Base-by-base conservation (phyloP, 257 asterid species). In the Nicotiana obtusifolia region DNA sequence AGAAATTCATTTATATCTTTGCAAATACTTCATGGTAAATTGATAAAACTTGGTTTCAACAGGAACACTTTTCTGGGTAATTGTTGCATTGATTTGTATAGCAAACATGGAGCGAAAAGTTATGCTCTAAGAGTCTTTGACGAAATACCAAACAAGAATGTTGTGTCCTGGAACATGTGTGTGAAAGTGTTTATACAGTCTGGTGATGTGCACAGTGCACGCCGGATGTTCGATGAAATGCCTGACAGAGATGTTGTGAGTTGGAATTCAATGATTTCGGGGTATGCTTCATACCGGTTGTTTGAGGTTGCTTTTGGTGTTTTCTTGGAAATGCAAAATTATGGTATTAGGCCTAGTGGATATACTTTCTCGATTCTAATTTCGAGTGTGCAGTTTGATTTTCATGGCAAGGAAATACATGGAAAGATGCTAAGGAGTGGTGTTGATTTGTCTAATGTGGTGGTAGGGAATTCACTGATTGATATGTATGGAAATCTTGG, bases 401-500 rank as follows among this genome's bases (percentile, higher is more conserved):
- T 49, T 64, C 77, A 81, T 85, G 97, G 90, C 68, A 93, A 89
- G 91, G 90, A 93, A 87, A 85, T 90, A 82, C 97, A 91, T 68
- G 88, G 91, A 81, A 83, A 82, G 66, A 84, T 91, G 85, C 7
- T 86, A 53, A 90, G 91, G 77, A 85, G 82, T 84, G 87, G 91
- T 79, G 88, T 85, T 37, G 87, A 35, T 87, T 76, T 37, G 76
- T 82, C 87, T 19, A 88, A 84, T 77, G 87, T 89, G 84, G 95
- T 91, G 78, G 84, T 91, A 59, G 92, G 94, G 76, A 93, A 93
- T 86, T 84, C 95, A 24, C 68, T 93, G 57, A 87, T 91, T 57
- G 93, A 90, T 86, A 84, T 84, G 83, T 93, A 93, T 87, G 94
- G 97, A 53, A 93, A 89, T 85, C 83, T 83, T 61, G 97, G 97